Conservation (phyloP, 2,329 filamentous ascomycete genomes). For the Cyphellophora attinorum region DNA sequence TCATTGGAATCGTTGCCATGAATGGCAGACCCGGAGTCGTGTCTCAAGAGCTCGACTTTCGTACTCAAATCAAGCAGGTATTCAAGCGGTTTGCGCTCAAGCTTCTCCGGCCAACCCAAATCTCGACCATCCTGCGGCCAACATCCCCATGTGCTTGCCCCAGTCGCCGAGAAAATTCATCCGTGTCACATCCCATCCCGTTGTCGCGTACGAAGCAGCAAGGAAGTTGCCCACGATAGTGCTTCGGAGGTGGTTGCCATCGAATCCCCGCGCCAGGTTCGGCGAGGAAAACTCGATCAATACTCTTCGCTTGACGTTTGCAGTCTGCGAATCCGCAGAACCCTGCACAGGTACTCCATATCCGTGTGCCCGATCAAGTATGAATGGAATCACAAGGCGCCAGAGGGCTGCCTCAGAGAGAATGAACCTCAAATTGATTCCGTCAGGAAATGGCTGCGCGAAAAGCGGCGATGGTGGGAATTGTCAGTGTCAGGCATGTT, state of each 20-base stretch:
- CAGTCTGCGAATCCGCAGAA: conserved; percentile 44
- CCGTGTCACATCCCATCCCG: conserved; percentile 60
- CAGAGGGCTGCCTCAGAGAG: conserved; percentile 62
- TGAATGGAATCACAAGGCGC: conserved; percentile 57
- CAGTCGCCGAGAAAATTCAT: conserved; percentile 74
- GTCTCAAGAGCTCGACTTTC: too few relatives aligned
- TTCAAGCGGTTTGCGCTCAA: too few relatives aligned
- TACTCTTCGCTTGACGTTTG: conserved; percentile 48
- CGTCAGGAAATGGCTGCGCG: conserved; percentile 56
- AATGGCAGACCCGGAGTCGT: too few relatives aligned
- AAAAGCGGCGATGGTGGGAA: conserved; percentile 67
- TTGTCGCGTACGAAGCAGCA: conserved; percentile 56
- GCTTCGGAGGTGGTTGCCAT: conserved; percentile 63
- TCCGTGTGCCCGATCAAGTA: conserved; percentile 50
- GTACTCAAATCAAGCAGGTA: too few relatives aligned
- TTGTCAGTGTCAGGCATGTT: too few relatives aligned
- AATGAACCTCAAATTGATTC: conserved; percentile 69
- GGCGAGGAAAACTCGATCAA: conserved; percentile 78
- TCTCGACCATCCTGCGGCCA: conserved; percentile 64
- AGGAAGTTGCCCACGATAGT: conserved; percentile 70
- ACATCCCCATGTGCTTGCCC: conserved; percentile 49
- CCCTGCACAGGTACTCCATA: conserved; percentile 50
- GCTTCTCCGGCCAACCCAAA: conserved; percentile 73
- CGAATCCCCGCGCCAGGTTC: conserved; percentile 78
- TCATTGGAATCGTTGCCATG: conserved; percentile 19